Evolutionary conservation across 2,329 filamentous ascomycete species (phyloP).

Genomic region (Fusarium sp.): DNA sequence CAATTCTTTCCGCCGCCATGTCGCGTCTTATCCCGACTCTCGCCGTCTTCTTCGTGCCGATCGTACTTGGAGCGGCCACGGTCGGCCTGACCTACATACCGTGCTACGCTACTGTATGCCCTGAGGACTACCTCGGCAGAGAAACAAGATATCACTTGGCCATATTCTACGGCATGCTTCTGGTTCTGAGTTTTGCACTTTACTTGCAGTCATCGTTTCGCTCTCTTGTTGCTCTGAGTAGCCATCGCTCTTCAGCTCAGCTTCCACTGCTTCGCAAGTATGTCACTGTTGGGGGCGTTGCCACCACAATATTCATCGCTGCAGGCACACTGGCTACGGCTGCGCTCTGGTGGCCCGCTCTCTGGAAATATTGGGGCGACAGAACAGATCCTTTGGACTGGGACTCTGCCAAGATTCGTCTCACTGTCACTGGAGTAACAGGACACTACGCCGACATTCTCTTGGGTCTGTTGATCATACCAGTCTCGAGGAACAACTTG

Average conservation of each 20-base stretch:
- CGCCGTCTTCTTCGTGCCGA: not conserved
- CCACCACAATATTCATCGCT: not conserved
- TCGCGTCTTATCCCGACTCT: not conserved
- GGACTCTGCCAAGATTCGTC: slow-evolving; percentile 11
- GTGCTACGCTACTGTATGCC: slow-evolving; percentile 5
- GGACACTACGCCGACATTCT: slow-evolving; percentile 22
- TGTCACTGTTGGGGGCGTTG: not conserved
- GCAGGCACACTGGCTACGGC: not conserved
- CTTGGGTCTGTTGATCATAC: slow-evolving; percentile 13
- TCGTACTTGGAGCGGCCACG: not conserved
- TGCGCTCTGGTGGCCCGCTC: slow-evolving; percentile 9
- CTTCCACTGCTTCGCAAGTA: slow-evolving; percentile 8
- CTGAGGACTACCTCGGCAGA: slow-evolving; percentile 3
- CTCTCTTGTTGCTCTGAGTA: not conserved
- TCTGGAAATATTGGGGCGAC: slow-evolving; percentile 7
- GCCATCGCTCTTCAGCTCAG: not conserved
- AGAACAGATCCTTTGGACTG: slow-evolving; percentile 20
- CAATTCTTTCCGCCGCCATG: not conserved
- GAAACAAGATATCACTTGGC: slow-evolving; percentile 10
- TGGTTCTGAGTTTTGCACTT: not conserved
- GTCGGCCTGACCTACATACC: slow-evolving; percentile 3
- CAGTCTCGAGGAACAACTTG: slow-evolving; percentile 13
- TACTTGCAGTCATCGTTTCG: not conserved
- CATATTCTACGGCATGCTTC: slow-evolving; percentile 2
- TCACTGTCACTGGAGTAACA: slow-evolving; percentile 13